Evolutionary conservation across 768 basidiomycete species (phyloP), one percentile per base, ranked within the genome.

Genomic region (Suillus luteus): DNA sequence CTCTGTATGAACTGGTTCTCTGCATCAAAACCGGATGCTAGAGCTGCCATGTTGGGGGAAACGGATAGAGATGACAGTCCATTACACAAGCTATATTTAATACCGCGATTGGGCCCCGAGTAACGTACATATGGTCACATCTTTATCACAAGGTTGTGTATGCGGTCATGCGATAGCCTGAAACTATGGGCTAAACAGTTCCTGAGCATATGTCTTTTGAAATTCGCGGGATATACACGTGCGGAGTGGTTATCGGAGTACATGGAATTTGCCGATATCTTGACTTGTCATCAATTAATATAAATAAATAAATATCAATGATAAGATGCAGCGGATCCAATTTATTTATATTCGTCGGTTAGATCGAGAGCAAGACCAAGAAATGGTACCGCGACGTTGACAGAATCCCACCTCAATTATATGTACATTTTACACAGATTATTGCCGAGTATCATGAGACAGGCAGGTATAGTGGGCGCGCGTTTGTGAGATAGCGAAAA

Each of bases 1-100:
- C 73, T 74, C 55, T 73, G 74, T 5, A 67, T 8, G 15, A 54
- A 62, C 35, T 64, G 65, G 27, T 60, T 48, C 35, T 49, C 58
- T 3, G 54, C 31, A 31, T 59, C 63, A 17, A 58, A 43, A n/a
- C 49, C 41, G 31, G 57, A 43, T 49, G n/a, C 57, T 14, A 57
- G 37, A 54, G 65, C 60, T 35, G 65, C 2, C 76, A 77, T 77
- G 22, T 35, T 48, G 46, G 59, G 35, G 62, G 64, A 24, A 49
- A 55, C 10, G 6, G 40, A 55, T n/a, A 64, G 19, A 64, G 12
- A 38, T 48, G 52, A 10, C 14, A 14, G 43, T 27, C 10, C 22
- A 46, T 11, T 62, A 10, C n/a, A 19, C 17, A 14, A 17, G 10
- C 5, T 58, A 40, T 57, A 24, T 40, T 40, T 55, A n/a, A 54